Evolutionary conservation across 768 basidiomycete genomes (phyloP).

Genomic region (Lactarius quietus): DNA sequence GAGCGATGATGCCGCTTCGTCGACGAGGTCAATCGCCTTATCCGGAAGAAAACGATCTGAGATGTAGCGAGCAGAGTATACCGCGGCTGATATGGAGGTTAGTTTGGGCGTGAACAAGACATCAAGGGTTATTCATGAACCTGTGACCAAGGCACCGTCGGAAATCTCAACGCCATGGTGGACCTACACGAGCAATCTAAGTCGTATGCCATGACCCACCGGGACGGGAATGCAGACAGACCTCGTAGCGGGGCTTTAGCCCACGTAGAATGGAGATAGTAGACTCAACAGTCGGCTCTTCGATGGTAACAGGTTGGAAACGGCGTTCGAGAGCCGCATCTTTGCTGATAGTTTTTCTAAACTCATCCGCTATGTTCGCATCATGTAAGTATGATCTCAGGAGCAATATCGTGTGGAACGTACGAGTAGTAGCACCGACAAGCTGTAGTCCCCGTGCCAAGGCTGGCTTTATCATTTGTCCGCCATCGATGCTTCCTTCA

Average conservation of each 20-base stretch:
- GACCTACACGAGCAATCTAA: conserved; percentile 30
- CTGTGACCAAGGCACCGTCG: conserved; percentile 83
- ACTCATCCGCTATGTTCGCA: conserved; percentile 63
- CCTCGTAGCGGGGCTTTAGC: conserved; percentile 79
- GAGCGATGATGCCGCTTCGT: conserved; percentile 87
- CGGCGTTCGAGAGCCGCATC: conserved; percentile 88
- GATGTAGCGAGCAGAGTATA: conserved; percentile 81
- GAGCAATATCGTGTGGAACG: conserved; percentile 30
- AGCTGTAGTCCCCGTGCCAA: conserved; percentile 83
- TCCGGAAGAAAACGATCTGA: conserved; percentile 89
- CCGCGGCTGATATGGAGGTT: conserved; percentile 61
- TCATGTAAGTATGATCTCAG: neutral
- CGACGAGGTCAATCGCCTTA: conserved; percentile 88
- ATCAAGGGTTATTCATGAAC: no score
- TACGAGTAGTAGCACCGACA: conserved; percentile 88
- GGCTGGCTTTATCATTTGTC: conserved; percentile 91
- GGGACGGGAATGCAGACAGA: neutral
- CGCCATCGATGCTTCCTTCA: conserved; percentile 89
- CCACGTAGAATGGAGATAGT: conserved; percentile 87
- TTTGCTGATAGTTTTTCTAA: conserved; percentile 87
- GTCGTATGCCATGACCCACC: neutral
- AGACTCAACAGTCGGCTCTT: conserved; percentile 82
- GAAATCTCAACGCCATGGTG: conserved; percentile 93
- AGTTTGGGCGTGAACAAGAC: no score
- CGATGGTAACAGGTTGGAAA: conserved; percentile 86